A percentile compares a stretch with the other conserved stretches of the same genome.
Evolutionary conservation across 345 rosid genomes (phyloP).

Genomic region (Boechera divaricarpa): DNA sequence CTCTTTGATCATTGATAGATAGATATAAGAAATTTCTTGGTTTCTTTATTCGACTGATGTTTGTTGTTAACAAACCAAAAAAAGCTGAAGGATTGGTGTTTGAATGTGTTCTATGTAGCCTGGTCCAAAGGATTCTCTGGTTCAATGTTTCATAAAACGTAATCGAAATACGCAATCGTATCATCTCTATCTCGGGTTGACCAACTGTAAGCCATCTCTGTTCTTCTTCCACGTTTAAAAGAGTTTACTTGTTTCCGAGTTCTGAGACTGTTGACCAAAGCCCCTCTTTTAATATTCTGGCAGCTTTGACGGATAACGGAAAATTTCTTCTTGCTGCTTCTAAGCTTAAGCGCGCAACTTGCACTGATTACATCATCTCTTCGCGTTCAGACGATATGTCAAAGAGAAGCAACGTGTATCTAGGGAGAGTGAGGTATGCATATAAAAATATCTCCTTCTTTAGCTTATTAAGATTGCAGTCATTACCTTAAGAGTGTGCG

Average conservation of each 20-base stretch:
- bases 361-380: constrained; percentile 69
- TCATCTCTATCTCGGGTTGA: constrained; percentile 69
- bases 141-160: constrained; percentile 72
- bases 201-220: constrained; percentile 53
- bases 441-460: neutral
- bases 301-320: constrained; percentile 68
- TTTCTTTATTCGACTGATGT: neutral
- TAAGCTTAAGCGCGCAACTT: constrained; percentile 67
- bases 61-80: too few species aligned
- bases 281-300: neutral
- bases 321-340: constrained; percentile 79
- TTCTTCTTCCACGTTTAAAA: neutral
- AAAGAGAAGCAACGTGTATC: constrained; percentile 54
- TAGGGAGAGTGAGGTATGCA: constrained; percentile 68
- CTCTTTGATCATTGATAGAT: neutral
- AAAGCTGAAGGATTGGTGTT: constrained; percentile 5
- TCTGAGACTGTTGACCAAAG: neutral
- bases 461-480: neutral
- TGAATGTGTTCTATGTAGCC: constrained; percentile 55
- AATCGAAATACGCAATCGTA: constrained; percentile 60
- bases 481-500: neutral
- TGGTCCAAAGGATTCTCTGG: constrained; percentile 65
- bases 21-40: neutral
- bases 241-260: neutral
- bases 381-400: constrained; percentile 50